Percentiles rank a stretch among this genome's conserved stretches.
phyloP scores from a whole-genome alignment of 805 yeast species.

The Yamadazyma philogaea region DNA sequence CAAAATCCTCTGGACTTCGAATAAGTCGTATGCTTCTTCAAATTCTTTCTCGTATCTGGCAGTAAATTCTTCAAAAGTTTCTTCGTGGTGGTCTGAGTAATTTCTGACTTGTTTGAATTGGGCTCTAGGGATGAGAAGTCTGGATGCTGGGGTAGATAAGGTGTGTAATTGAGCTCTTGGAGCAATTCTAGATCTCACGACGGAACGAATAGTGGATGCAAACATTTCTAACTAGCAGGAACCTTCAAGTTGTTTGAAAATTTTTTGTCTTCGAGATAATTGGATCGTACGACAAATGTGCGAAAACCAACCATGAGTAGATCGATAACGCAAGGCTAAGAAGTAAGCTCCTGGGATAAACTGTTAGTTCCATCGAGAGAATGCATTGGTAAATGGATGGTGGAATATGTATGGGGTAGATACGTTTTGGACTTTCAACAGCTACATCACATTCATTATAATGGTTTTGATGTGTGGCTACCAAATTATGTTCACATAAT shows the following conservation, averaged over 20 bases:
- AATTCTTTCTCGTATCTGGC: constrained; percentile 91
- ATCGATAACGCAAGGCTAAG: neutral
- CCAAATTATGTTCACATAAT: too few relatives aligned
- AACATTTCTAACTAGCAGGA: constrained; percentile 23
- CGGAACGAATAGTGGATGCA: constrained; percentile 41
- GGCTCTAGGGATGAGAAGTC: neutral
- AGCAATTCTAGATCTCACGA: constrained; percentile 34
- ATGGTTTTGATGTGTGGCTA: too few relatives aligned
- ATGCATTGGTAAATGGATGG: too few relatives aligned
- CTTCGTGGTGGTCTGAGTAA: constrained; percentile 84
- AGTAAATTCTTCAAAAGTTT: constrained; percentile 93
- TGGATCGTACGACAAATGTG: constrained; percentile 17
- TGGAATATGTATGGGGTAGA: too few relatives aligned
- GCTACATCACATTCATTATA: too few relatives aligned
- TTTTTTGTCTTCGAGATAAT: constrained; percentile 16
- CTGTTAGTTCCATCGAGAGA: too few relatives aligned
- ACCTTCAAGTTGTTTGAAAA: constrained; percentile 10
- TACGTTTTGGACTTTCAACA: too few relatives aligned
- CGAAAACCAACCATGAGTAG: neutral
- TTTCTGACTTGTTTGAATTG: constrained; percentile 43
- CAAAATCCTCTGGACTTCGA: constrained; percentile 73
- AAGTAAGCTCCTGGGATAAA: too few relatives aligned
- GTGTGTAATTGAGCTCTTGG: constrained; percentile 18
- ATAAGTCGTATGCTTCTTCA: constrained; percentile 54
- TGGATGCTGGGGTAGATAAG: constrained; percentile 9